Conservation (phyloP, 768 basidiomycete genomes). For the Mycena vitilis region DNA sequence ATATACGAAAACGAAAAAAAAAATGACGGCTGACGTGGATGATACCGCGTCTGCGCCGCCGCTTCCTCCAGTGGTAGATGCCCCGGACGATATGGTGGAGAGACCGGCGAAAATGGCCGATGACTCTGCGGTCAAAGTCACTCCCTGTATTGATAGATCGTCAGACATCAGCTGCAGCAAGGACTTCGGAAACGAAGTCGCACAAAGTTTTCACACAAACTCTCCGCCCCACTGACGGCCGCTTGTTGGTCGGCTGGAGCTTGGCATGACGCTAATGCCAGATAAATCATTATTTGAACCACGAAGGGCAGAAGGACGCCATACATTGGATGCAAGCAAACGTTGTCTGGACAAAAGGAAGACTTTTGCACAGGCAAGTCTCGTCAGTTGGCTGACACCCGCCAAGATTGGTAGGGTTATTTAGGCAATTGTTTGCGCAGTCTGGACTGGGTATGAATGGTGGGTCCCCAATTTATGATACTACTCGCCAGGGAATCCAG, state of each 20-base stretch:
- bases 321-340: slow-evolving; percentile 20
- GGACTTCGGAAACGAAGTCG: slow-evolving; percentile 57
- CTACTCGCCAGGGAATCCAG: slow-evolving; percentile 28
- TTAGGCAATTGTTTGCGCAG: slow-evolving; percentile 29
- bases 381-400: slow-evolving; percentile 18
- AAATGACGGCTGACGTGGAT: slow-evolving; percentile 7
- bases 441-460: slow-evolving; percentile 12
- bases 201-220: slow-evolving; percentile 30
- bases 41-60: not conserved
- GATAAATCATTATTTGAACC: too few species aligned
- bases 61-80: slow-evolving; percentile 3
- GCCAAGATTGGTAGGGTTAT: slow-evolving; percentile 25
- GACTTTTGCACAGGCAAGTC: slow-evolving; percentile 25
- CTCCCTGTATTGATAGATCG: slow-evolving; percentile 11
- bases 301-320: too few species aligned
- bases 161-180: slow-evolving; percentile 48
- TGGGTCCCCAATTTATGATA: not conserved
- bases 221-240: slow-evolving; percentile 24
- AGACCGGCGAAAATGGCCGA: slow-evolving; percentile 20
- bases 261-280: slow-evolving; percentile 14
- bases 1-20: not conserved
- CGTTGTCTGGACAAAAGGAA: slow-evolving; percentile 25
- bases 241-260: slow-evolving; percentile 21
- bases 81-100: slow-evolving; percentile 14
- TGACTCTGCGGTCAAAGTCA: slow-evolving; percentile 27